Conservation (phyloP, 345 rosid species). For the Rhodamnia argentea region DNA sequence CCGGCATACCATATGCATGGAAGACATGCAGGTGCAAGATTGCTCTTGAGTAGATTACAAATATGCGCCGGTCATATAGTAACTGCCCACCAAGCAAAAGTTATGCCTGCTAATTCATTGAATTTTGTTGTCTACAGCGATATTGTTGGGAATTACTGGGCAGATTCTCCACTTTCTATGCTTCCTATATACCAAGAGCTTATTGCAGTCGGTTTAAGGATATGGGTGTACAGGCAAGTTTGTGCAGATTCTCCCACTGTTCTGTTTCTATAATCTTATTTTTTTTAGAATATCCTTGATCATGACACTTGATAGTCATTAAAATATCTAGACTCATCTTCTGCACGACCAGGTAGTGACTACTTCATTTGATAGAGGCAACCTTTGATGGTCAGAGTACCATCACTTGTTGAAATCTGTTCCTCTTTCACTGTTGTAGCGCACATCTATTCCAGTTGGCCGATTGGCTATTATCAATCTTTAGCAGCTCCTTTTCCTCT, state of each 20-base stretch:
- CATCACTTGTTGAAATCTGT: not conserved
- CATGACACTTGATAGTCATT: not conserved
- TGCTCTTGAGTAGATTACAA: not conserved
- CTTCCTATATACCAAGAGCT: constrained; percentile 91
- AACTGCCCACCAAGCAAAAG: not conserved
- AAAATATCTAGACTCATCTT: not conserved
- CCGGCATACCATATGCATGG: constrained; percentile 68
- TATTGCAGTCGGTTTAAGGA: constrained; percentile 62
- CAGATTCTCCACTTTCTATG: constrained; percentile 82
- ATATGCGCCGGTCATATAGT: not conserved
- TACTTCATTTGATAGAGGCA: not conserved
- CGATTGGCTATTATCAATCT: not conserved
- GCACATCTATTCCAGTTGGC: not conserved
- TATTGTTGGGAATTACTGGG: constrained; percentile 59
- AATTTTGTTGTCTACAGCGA: constrained; percentile 28
- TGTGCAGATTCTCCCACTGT: not conserved
- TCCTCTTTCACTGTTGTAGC: not conserved
- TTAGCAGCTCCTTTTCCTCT: not conserved
- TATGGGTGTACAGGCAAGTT: constrained; percentile 83
- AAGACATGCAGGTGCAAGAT: constrained; percentile 61
- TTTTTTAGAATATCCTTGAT: not conserved
- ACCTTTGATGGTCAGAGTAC: not conserved
- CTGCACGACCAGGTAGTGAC: not conserved
- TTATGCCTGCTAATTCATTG: not conserved
- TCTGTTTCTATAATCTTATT: not conserved